Evolutionary conservation across 345 rosid species (phyloP).

Genomic region (Boechera divaricarpa): DNA sequence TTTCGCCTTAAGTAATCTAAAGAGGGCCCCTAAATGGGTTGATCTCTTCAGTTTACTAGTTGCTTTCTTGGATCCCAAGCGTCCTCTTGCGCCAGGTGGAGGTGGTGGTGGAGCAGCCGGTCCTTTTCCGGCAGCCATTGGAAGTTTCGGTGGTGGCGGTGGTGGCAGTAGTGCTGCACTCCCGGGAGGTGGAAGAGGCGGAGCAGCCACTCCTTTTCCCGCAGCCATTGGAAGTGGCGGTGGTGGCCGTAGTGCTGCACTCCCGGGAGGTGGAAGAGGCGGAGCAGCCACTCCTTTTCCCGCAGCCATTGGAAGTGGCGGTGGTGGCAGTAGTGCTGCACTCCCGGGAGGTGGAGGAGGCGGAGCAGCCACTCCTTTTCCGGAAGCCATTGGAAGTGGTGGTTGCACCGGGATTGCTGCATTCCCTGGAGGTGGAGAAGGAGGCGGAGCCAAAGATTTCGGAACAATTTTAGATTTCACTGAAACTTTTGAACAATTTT

Average conservation of each 20-base stretch:
- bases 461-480: neutral
- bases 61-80: slow-evolving; percentile 64
- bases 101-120: slow-evolving; percentile 65
- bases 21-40: slow-evolving; percentile 62
- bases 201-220: slow-evolving; percentile 50
- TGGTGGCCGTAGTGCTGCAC: slow-evolving; percentile 12
- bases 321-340: slow-evolving; percentile 38
- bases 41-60: slow-evolving; percentile 80
- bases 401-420: slow-evolving; percentile 41
- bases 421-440: slow-evolving; percentile 11
- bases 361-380: slow-evolving; percentile 49
- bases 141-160: slow-evolving; percentile 52
- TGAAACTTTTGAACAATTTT: slow-evolving; percentile 20
- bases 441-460: slow-evolving; percentile 41
- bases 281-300: slow-evolving; percentile 50
- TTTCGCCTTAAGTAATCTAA: slow-evolving; percentile 66
- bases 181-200: neutral
- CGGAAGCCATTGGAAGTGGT: slow-evolving; percentile 44
- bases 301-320: slow-evolving; percentile 46
- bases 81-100: slow-evolving; percentile 57
- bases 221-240: slow-evolving; percentile 49
- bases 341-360: slow-evolving; percentile 5
- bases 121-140: slow-evolving; percentile 45
- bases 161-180: slow-evolving; percentile 29
- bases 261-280: slow-evolving; percentile 17